phyloP scores from a whole-genome alignment of 345 rosid species.

The Sonneratia alba region DNA sequence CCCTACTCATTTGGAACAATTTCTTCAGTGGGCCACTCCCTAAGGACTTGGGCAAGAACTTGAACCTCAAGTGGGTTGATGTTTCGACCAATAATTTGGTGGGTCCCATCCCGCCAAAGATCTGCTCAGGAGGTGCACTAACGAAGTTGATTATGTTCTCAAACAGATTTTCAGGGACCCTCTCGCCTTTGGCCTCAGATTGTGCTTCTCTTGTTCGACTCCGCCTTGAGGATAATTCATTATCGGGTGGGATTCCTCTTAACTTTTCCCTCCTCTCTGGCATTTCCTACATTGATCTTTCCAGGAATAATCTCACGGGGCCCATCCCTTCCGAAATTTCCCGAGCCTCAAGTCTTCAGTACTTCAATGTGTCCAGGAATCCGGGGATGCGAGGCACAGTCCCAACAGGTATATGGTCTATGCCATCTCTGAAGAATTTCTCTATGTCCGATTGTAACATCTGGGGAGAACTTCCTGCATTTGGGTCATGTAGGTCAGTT shows the following conservation, averaged over 20 bases:
- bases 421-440: constrained; percentile 61
- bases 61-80: constrained; percentile 78
- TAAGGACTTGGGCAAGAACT: constrained; percentile 53
- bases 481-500: constrained; percentile 50
- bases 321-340: constrained; percentile 54
- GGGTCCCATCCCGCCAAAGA: constrained; percentile 67
- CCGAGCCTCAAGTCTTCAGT: constrained; percentile 56
- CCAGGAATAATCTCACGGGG: constrained; percentile 63
- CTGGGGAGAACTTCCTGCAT: constrained; percentile 52
- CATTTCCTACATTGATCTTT: constrained; percentile 67
- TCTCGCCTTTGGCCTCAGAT: constrained; percentile 55
- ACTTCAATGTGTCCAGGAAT: constrained; percentile 68
- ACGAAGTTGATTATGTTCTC: constrained; percentile 74
- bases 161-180: constrained; percentile 52
- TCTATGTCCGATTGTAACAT: constrained; percentile 65
- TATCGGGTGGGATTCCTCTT: constrained; percentile 70
- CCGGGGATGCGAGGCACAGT: constrained; percentile 53
- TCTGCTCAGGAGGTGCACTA: constrained; percentile 65
- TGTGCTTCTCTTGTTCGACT: constrained; percentile 81
- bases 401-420: constrained; percentile 52
- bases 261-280: constrained; percentile 48
- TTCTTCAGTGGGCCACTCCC: constrained; percentile 80
- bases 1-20: constrained; percentile 81
- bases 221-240: constrained; percentile 74
- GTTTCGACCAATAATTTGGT: constrained; percentile 71